Conservation (phyloP, 495 filamentous ascomycete genomes). For the Penicillium cinerascens region DNA sequence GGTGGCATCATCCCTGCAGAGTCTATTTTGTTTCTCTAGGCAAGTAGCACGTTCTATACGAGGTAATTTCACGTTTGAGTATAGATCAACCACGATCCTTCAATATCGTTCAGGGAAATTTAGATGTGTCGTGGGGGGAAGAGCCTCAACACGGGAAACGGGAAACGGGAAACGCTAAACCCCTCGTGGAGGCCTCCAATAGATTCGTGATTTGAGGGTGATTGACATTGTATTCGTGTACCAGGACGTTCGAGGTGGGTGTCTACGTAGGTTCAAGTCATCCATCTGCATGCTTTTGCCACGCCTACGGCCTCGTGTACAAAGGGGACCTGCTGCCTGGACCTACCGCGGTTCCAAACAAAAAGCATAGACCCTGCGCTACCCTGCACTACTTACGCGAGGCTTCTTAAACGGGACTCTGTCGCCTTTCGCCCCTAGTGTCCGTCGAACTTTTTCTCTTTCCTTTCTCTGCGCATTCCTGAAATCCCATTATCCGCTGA, state of each 20-base stretch:
- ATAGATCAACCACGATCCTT: not conserved
- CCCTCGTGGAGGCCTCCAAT: too few species aligned
- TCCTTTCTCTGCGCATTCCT: not conserved
- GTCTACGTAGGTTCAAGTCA: not conserved
- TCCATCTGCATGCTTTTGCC: not conserved
- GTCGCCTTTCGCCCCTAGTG: not conserved
- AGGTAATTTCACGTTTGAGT: not conserved
- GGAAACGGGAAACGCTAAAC: not conserved
- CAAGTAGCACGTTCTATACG: not conserved
- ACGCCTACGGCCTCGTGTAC: not conserved
- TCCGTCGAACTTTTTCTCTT: not conserved
- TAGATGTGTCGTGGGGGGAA: not conserved
- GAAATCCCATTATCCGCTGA: not conserved
- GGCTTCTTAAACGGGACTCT: not conserved
- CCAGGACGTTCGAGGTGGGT: too few species aligned
- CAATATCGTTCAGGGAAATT: not conserved
- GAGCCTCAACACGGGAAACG: not conserved
- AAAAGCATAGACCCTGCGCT: not conserved
- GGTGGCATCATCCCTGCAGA: conserved; percentile 2
- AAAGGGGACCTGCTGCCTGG: not conserved
- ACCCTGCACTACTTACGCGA: not conserved
- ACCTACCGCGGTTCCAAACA: not conserved
- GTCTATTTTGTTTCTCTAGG: not conserved
- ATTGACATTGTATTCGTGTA: not conserved
- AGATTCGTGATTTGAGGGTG: not conserved